These are phyloP conservation scores for Ophiostoma himal-ulmi DNA, from an alignment of 2,329 filamentous ascomycete species.

Conservation along the genomic window DNA sequence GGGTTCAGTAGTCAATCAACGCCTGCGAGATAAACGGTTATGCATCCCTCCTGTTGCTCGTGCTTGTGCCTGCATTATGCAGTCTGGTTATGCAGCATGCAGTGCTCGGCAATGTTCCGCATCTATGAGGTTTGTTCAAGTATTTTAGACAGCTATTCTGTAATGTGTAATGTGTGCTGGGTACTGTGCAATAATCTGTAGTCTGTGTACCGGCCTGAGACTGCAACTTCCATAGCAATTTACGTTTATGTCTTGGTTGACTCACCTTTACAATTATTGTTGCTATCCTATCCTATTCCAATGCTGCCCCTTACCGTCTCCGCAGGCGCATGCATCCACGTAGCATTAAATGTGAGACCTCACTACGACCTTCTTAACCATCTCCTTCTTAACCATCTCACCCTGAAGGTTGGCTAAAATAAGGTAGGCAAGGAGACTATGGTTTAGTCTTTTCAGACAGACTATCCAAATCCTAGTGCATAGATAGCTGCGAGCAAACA, in stretches of 20 bases:
- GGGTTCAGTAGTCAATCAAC: no score
- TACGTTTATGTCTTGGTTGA: neutral
- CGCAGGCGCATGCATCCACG: neutral
- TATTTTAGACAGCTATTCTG: neutral
- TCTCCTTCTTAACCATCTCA: neutral
- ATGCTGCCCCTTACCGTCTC: neutral
- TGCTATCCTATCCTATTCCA: neutral
- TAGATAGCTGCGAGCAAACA: neutral
- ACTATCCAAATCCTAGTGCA: neutral
- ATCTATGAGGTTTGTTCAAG: neutral
- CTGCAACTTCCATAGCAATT: neutral
- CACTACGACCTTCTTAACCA: neutral
- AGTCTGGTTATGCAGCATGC: neutral
- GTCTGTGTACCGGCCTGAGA: constrained; percentile 5
- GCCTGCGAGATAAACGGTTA: no score
- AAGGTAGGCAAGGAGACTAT: neutral
- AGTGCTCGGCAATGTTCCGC: neutral
- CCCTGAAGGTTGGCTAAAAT: neutral
- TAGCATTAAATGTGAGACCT: constrained; percentile 2
- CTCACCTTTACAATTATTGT: no score
- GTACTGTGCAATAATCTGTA: neutral
- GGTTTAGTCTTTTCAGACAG: neutral
- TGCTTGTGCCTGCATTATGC: neutral
- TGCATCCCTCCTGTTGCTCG: no score
- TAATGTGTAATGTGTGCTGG: neutral